phyloP scores from a whole-genome alignment of 345 rosid genomes.

The Dimocarpus longan region DNA sequence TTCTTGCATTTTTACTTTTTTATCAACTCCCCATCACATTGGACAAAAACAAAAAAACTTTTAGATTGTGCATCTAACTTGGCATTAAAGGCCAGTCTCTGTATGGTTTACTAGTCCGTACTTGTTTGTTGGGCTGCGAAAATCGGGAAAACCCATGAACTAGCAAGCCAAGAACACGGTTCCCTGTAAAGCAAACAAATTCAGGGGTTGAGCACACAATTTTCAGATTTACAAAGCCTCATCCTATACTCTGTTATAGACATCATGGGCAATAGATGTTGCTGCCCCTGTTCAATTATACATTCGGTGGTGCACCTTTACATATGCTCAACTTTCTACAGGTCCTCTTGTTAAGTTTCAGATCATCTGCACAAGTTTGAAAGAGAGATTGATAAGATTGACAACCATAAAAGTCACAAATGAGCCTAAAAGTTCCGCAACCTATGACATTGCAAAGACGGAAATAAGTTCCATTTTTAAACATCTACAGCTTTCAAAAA shows the following conservation, averaged over 20 bases:
- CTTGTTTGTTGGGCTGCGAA: constrained; percentile 13
- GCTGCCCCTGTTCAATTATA: constrained; percentile 18
- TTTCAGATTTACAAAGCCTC: constrained; percentile 41
- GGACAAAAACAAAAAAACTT: background rate
- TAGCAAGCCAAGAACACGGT: constrained; percentile 18
- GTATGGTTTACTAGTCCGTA: constrained; percentile 12
- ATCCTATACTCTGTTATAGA: constrained; percentile 36
- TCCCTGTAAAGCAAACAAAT: constrained; percentile 1
- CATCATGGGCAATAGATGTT: constrained; percentile 18
- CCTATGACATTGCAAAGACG: background rate
- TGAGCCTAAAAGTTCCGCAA: background rate
- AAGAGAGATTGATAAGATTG: constrained; percentile 13
- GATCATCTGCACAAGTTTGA: constrained; percentile 38
- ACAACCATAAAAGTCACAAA: background rate
- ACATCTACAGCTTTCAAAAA: background rate
- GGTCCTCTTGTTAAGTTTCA: constrained; percentile 10
- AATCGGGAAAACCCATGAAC: constrained; percentile 21
- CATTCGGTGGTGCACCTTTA: constrained; percentile 7
- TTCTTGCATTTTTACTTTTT: constrained; percentile 1
- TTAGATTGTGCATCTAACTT: constrained; percentile 7
- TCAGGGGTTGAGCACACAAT: constrained; percentile 19
- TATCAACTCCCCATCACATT: background rate
- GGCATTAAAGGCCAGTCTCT: constrained; percentile 3
- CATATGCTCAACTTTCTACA: background rate
- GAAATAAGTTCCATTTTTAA: background rate